These are phyloP conservation scores for Candida xyloterini DNA, from an alignment of 805 yeast genomes.

Conservation along the genomic window DNA sequence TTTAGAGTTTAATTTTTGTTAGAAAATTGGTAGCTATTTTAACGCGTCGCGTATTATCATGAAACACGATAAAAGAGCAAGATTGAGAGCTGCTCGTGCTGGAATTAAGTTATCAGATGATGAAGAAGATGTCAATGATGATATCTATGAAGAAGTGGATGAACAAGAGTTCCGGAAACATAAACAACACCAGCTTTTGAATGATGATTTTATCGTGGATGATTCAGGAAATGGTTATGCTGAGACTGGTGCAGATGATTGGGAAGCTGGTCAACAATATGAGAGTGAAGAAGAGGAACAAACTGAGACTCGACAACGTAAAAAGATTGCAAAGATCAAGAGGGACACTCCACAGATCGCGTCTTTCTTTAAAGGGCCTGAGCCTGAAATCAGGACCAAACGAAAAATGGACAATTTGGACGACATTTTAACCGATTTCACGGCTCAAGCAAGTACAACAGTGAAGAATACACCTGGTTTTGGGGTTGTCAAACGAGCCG, in stretches of 20 bases:
- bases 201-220: conserved; percentile 92
- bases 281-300: conserved; percentile 56
- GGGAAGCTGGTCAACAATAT: conserved; percentile 60
- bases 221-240: conserved; percentile 93
- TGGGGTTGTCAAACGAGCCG: conserved; percentile 19
- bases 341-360: conserved; percentile 34
- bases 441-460: conserved; percentile 24
- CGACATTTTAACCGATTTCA: conserved; percentile 63
- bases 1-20: too few relatives aligned
- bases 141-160: conserved; percentile 84
- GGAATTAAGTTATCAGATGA: conserved; percentile 48
- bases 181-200: conserved; percentile 74
- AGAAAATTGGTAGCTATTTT: background rate
- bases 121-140: conserved; percentile 39
- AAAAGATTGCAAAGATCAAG: conserved; percentile 36
- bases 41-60: conserved; percentile 10
- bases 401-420: conserved; percentile 54
- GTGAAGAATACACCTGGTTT: conserved; percentile 23
- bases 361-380: conserved; percentile 46
- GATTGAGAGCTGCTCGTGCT: conserved; percentile 61
- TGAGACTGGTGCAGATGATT: conserved; percentile 89
- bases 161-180: conserved; percentile 73
- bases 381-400: conserved; percentile 26
- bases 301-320: conserved; percentile 28
- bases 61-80: conserved; percentile 37